phyloP scores from a whole-genome alignment of 169 alveolate genomes.

The Cryptosporidium andersoni region DNA sequence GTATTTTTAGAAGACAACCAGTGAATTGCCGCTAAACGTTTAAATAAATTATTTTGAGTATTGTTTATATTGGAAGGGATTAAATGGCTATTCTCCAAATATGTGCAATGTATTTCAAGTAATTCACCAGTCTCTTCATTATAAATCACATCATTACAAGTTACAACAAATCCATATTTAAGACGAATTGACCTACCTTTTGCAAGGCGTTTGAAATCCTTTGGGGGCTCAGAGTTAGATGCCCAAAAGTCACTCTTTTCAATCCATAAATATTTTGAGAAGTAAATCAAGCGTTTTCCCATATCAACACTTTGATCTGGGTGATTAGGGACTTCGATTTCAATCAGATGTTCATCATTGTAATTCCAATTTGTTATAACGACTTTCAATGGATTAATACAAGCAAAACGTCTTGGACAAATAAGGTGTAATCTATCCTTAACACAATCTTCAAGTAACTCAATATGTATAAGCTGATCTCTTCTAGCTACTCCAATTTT shows the following conservation, averaged over 20 bases:
- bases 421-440: constrained; percentile 85
- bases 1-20: constrained; percentile 39
- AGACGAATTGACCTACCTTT: constrained; percentile 52
- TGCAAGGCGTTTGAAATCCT: constrained; percentile 35
- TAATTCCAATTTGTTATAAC: constrained; percentile 76
- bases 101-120: constrained; percentile 44
- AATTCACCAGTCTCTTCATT: not conserved
- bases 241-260: constrained; percentile 68
- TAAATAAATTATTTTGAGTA: not conserved
- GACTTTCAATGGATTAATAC: constrained; percentile 85
- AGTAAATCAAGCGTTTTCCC: constrained; percentile 28
- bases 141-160: constrained; percentile 25
- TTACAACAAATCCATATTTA: constrained; percentile 41
- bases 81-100: not conserved
- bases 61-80: not conserved
- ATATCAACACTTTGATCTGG: constrained; percentile 41
- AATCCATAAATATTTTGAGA: constrained; percentile 50
- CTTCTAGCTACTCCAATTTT: constrained; percentile 95
- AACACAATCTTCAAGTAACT: constrained; percentile 93
- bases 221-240: constrained; percentile 28
- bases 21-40: constrained; percentile 44
- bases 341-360: constrained; percentile 72
- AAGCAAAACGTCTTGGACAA: constrained; percentile 88
- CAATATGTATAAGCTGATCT: constrained; percentile 90
- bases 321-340: constrained; percentile 73